Evolutionary conservation across 179 eudicot species (phyloP).

Genomic region (Patellifolia procumbens): DNA sequence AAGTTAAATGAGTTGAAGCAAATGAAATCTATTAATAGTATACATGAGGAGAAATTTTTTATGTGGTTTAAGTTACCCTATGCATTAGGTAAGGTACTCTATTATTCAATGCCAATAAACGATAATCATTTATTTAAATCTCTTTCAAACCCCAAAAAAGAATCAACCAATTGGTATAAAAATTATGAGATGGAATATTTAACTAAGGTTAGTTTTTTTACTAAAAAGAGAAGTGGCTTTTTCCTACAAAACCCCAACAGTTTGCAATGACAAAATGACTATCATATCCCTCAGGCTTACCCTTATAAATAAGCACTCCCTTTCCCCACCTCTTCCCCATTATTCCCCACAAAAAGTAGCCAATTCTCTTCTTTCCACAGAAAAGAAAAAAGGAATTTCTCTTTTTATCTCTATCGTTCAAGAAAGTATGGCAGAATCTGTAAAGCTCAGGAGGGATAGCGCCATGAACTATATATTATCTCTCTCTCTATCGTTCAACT

Average conservation of each 20-base stretch:
- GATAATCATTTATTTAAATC: too few relatives aligned
- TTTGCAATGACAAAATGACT: conserved; percentile 2
- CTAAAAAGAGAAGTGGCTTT: too few relatives aligned
- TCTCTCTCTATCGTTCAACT: background rate
- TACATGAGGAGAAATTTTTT: too few relatives aligned
- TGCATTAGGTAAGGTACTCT: too few relatives aligned
- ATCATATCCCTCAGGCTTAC: background rate
- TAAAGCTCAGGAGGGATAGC: conserved; percentile 93
- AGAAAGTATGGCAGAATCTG: conserved; percentile 45
- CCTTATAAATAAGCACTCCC: conserved; percentile 27
- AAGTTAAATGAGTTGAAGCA: too few relatives aligned
- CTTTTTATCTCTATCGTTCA: background rate
- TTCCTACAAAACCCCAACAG: background rate
- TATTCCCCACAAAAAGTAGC: conserved; percentile 3
- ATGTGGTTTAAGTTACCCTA: too few relatives aligned
- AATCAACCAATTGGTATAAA: too few relatives aligned
- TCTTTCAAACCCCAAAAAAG: too few relatives aligned
- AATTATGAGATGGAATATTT: too few relatives aligned
- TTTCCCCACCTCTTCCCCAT: conserved; percentile 21
- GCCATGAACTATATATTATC: conserved; percentile 31
- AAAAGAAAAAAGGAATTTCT: background rate
- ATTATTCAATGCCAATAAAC: too few relatives aligned
- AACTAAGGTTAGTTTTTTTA: too few relatives aligned
- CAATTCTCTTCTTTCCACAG: background rate
- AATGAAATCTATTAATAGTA: too few relatives aligned